Evolutionary conservation across 352 stramenopile genomes (phyloP).

Genomic region (Phytophthora cryptogea): DNA sequence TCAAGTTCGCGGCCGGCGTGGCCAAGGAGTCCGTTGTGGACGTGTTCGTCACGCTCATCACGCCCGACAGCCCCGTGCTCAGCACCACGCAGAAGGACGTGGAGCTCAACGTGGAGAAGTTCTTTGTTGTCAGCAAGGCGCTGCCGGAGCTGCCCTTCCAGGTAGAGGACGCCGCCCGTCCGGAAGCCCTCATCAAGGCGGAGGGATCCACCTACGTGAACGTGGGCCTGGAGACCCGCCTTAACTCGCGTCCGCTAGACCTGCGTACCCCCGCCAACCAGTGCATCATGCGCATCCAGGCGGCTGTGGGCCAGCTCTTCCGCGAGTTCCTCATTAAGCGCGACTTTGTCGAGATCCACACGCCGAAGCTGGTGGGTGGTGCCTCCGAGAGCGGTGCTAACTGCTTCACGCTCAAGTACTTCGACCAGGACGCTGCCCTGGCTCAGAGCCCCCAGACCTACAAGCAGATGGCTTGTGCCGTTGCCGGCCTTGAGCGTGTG

Average conservation of each 20-base stretch:
- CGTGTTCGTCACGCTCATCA: conserved; percentile 91
- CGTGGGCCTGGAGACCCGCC: conserved; percentile 91
- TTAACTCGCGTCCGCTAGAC: conserved; percentile 97
- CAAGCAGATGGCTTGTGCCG: conserved; percentile 99
- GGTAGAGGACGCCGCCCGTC: conserved; percentile 95
- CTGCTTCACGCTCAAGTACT: conserved; percentile 99
- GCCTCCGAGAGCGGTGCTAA: conserved; percentile 97
- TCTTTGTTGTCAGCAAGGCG: conserved; percentile 96
- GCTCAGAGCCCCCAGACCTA: conserved; percentile 98
- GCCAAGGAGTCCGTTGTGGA: conserved; percentile 97
- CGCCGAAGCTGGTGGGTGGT: conserved; percentile 97
- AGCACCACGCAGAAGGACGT: conserved; percentile 95
- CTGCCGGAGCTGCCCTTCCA: conserved; percentile 92
- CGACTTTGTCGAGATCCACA: conserved; percentile 99
- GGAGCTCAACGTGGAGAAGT: conserved; percentile 94
- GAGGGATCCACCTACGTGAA: conserved; percentile 86
- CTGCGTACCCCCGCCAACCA: conserved; percentile 98
- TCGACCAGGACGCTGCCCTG: conserved; percentile 96
- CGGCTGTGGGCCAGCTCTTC: conserved; percentile 96
- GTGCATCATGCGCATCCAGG: conserved; percentile 98
- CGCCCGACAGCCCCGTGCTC: conserved; percentile 88
- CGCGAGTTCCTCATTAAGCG: conserved; percentile 95
- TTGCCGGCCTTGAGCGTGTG: conserved; percentile 97
- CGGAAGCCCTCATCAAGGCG: conserved; percentile 84
- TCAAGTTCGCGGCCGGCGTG: conserved; percentile 96